Percentiles rank a stretch among this genome's conserved stretches.
Evolutionary conservation across 352 stramenopile genomes (phyloP).

Genomic region (Phytopythium aichiense): DNA sequence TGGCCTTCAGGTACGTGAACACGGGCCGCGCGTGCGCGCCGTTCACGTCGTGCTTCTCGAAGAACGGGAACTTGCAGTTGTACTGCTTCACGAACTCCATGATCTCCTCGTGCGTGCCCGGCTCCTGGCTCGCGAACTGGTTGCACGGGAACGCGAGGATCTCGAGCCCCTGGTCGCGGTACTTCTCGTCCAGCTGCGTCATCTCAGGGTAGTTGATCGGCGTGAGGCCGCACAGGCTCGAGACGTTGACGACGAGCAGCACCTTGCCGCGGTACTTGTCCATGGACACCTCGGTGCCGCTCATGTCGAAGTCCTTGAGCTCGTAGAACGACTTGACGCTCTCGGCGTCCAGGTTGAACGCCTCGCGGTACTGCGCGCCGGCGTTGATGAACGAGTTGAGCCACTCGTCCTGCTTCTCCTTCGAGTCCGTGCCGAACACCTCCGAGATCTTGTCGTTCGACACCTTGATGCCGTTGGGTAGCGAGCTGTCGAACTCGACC

Average conservation of each 20-base stretch:
- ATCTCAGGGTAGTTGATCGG: slow-evolving; percentile 88
- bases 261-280: slow-evolving; percentile 66
- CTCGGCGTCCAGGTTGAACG: slow-evolving; percentile 23
- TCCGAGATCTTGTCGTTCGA: slow-evolving; percentile 24
- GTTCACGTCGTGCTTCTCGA: slow-evolving; percentile 89
- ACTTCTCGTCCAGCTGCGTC: slow-evolving; percentile 66
- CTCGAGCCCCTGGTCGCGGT: slow-evolving; percentile 52
- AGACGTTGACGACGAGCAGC: slow-evolving; percentile 77
- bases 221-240: slow-evolving; percentile 77
- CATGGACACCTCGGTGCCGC: slow-evolving; percentile 62
- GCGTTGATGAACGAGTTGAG: slow-evolving; percentile 49
- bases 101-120: slow-evolving; percentile 77
- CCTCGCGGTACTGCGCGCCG: slow-evolving; percentile 41
- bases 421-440: slow-evolving; percentile 28
- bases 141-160: slow-evolving; percentile 89
- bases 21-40: slow-evolving; percentile 70
- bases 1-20: slow-evolving; percentile 82
- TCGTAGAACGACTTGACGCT: slow-evolving; percentile 68
- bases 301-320: slow-evolving; percentile 72
- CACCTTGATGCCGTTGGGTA: slow-evolving; percentile 39
- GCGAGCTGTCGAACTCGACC: slow-evolving; percentile 28
- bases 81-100: slow-evolving; percentile 58
- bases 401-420: slow-evolving; percentile 42
- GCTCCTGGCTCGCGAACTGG: slow-evolving; percentile 61
- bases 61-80: slow-evolving; percentile 39